These are phyloP conservation scores for Aspergillus luchuensis DNA, from an alignment of 2,329 filamentous ascomycete species.

Conservation along the genomic window DNA sequence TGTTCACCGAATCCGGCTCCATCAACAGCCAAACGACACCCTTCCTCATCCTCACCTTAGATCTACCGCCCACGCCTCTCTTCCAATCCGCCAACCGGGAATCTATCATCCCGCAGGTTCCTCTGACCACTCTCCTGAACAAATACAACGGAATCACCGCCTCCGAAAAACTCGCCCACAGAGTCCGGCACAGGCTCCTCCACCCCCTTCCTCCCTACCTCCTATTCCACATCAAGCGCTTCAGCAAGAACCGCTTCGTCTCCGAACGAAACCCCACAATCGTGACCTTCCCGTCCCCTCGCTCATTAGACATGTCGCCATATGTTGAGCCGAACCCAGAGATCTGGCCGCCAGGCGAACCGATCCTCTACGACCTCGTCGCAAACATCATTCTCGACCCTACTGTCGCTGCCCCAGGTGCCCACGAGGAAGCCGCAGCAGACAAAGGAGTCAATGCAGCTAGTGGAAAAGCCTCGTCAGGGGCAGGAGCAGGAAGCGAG, in stretches of 20 bases:
- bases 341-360: slow-evolving; percentile 71
- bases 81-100: slow-evolving; percentile 94
- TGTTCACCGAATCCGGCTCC: slow-evolving; percentile 86
- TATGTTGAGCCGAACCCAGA: slow-evolving; percentile 86
- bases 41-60: slow-evolving; percentile 89
- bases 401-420: slow-evolving; percentile 66
- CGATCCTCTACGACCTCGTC: slow-evolving; percentile 92
- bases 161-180: slow-evolving; percentile 85
- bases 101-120: slow-evolving; percentile 84
- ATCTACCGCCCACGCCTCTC: slow-evolving; percentile 85
- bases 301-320: slow-evolving; percentile 80
- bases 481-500: slow-evolving; percentile 85
- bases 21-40: slow-evolving; percentile 76
- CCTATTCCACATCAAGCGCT: slow-evolving; percentile 94
- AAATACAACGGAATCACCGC: slow-evolving; percentile 91
- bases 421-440: slow-evolving; percentile 44
- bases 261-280: slow-evolving; percentile 96
- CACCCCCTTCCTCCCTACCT: slow-evolving; percentile 91
- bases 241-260: slow-evolving; percentile 95
- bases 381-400: slow-evolving; percentile 75
- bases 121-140: slow-evolving; percentile 76
- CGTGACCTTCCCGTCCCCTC: slow-evolving; percentile 86
- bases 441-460: slow-evolving; percentile 42
- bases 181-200: slow-evolving; percentile 83
- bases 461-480: slow-evolving; percentile 46